phyloP scores from a whole-genome alignment of 352 stramenopile genomes.

The Thalassiosira delicatula region DNA sequence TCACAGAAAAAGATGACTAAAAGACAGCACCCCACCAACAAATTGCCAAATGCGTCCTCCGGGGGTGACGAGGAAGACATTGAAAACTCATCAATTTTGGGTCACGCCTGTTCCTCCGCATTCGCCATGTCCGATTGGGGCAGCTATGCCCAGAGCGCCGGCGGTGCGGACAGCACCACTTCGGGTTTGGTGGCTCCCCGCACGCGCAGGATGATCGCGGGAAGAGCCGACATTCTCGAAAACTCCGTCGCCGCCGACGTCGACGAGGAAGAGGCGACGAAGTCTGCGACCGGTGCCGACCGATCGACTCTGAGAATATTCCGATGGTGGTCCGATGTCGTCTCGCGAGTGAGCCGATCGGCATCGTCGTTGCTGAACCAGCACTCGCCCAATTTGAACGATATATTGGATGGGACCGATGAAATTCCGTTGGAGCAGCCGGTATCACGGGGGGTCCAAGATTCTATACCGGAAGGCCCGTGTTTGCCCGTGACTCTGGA shows the following conservation, averaged over 20 bases:
- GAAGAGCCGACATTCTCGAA: neutral
- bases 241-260: neutral
- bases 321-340: slow-evolving; percentile 51
- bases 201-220: neutral
- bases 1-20: slow-evolving; percentile 28
- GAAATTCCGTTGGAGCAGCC: slow-evolving; percentile 26
- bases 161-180: neutral
- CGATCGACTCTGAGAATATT: slow-evolving; percentile 5
- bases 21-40: slow-evolving; percentile 14
- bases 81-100: slow-evolving; percentile 39
- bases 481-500: neutral
- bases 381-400: slow-evolving; percentile 65
- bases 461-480: slow-evolving; percentile 33
- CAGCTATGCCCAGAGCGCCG: neutral
- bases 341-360: slow-evolving; percentile 54
- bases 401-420: slow-evolving; percentile 56
- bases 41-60: neutral
- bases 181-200: neutral
- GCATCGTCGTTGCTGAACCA: slow-evolving; percentile 60
- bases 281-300: neutral
- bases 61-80: slow-evolving; percentile 19
- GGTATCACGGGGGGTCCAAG: neutral
- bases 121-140: slow-evolving; percentile 44
- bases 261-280: neutral
- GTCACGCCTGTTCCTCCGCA: slow-evolving; percentile 23